Evolutionary conservation across 371 early-diverging fungal genomes (phyloP), one percentile per base, ranked within the genome.

Genomic region (Homolaphlyctis polyrhiza): DNA sequence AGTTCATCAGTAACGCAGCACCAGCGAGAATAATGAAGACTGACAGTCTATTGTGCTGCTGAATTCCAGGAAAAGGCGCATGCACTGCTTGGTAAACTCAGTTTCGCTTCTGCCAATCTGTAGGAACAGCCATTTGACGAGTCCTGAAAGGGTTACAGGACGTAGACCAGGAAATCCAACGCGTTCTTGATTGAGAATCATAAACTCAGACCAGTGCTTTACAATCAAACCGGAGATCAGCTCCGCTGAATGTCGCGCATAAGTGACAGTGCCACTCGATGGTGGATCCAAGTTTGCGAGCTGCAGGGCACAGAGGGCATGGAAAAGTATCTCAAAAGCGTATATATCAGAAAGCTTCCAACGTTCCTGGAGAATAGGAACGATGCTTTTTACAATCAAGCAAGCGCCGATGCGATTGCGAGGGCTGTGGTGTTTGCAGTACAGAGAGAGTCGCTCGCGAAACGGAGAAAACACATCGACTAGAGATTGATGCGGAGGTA

Each of bases 341-440:
- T 83, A 91, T 27, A 81, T 80, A 36, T 86, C 78, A 2, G 90
- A 81, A 6, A 90, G 62, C 0, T 75, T 23, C 0, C 67, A 67
- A 63, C 89, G 86, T 69, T 89, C 89, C 23, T 88, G 77, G 61
- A 87, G 87, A 1, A 81, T 65, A 16, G 83, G 78, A 64, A 90
- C 89, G 5, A 92, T 86, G 1, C 84, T 69, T 62, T 89, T 90
- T 61, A 92, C 83, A 8, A 86, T 81, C 21, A 91, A 61, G 0
- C 90, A 66, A 0, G 90, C 88, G 0, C 90, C 90, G 16, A 89
- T 75, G 5, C 92, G 79, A 43, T 90, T 90, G 18, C 78, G 62
- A 0, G 86, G 51, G 47, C 77, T 87, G 25, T 85, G 73, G 58
- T 90, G 87, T 0, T 81, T 66, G 35, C 84, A 81, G 6, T 89